Evolutionary conservation across 208 protist genomes (phyloP).

Genomic region (Vickermania spadyakhi): DNA sequence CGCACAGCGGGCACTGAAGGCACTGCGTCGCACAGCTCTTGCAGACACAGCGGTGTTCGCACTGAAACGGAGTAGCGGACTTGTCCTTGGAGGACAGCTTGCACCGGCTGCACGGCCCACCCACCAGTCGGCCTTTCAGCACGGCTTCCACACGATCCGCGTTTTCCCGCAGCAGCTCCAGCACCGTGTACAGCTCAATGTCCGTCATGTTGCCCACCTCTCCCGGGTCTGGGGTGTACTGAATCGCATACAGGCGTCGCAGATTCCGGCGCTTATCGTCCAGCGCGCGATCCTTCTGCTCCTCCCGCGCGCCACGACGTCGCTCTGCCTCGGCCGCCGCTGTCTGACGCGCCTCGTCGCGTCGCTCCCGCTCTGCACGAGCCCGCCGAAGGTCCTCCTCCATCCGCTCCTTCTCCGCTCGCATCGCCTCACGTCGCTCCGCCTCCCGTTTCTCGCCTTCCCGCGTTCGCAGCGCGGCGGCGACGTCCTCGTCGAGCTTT

Average conservation of each 20-base stretch:
- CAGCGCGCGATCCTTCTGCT: constrained; percentile 22
- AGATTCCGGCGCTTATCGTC: constrained; percentile 41
- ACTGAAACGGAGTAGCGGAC: background rate
- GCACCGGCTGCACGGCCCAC: constrained; percentile 26
- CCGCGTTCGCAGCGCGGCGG: background rate
- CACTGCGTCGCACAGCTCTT: background rate
- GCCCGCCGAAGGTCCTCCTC: constrained; percentile 4
- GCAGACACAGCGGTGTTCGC: constrained; percentile 1
- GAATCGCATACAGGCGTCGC: constrained; percentile 23
- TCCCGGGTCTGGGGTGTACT: constrained; percentile 53
- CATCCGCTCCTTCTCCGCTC: constrained; percentile 6
- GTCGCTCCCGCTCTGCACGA: background rate
- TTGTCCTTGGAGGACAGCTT: background rate
- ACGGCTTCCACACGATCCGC: constrained; percentile 22
- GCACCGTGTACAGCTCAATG: constrained; percentile 44
- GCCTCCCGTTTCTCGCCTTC: background rate
- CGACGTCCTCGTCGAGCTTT: background rate
- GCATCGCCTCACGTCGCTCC: background rate
- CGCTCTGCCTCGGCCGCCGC: background rate
- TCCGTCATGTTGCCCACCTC: constrained; percentile 67
- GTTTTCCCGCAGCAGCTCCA: constrained; percentile 21
- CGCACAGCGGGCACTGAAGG: background rate
- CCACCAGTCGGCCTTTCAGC: constrained; percentile 23
- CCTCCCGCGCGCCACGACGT: constrained; percentile 7
- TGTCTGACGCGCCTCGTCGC: background rate